Percentiles rank a stretch among this genome's conserved stretches.
Conservation (phyloP, 208 protist genomes). For the Blechomonas ayalai region DNA sequence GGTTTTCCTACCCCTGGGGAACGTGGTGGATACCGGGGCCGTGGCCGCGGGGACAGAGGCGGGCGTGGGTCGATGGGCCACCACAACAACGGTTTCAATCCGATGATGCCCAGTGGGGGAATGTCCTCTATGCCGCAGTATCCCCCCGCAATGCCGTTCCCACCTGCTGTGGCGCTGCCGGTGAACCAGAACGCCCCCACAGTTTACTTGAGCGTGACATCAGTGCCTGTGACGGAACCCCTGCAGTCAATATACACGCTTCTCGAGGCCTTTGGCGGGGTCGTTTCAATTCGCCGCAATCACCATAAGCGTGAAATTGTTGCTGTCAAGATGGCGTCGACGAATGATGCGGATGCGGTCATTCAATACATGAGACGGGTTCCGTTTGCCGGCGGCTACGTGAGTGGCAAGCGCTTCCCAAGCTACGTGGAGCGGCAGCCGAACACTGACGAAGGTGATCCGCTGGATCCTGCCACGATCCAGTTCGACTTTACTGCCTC, state of each 20-base stretch:
- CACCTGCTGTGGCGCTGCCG: too few relatives aligned
- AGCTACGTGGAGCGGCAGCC: slow-evolving; percentile 79
- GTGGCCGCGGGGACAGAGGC: too few relatives aligned
- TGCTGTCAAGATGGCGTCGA: slow-evolving; percentile 78
- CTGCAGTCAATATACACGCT: slow-evolving; percentile 79
- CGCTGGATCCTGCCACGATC: slow-evolving; percentile 49
- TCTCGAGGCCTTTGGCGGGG: slow-evolving; percentile 78
- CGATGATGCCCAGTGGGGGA: too few relatives aligned
- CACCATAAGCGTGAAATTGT: slow-evolving; percentile 85
- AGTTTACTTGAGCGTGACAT: slow-evolving; percentile 71
- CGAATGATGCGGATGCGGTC: slow-evolving; percentile 67
- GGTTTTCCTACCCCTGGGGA: too few relatives aligned
- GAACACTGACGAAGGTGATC: slow-evolving; percentile 81
- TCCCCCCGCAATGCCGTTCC: too few relatives aligned
- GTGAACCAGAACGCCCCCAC: slow-evolving; percentile 45
- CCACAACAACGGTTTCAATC: too few relatives aligned
- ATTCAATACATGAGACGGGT: slow-evolving; percentile 67
- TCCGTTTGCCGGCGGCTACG: slow-evolving; percentile 66
- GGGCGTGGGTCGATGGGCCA: too few relatives aligned
- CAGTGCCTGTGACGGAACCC: slow-evolving; percentile 66
- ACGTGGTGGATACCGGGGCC: too few relatives aligned
- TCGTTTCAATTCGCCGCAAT: slow-evolving; percentile 83
- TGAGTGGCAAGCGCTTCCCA: slow-evolving; percentile 82
- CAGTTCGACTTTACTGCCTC: slow-evolving; percentile 87
- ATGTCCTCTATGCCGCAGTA: too few relatives aligned